phyloP scores from a whole-genome alignment of 805 yeast genomes.

The Yarrowia osloensis region DNA sequence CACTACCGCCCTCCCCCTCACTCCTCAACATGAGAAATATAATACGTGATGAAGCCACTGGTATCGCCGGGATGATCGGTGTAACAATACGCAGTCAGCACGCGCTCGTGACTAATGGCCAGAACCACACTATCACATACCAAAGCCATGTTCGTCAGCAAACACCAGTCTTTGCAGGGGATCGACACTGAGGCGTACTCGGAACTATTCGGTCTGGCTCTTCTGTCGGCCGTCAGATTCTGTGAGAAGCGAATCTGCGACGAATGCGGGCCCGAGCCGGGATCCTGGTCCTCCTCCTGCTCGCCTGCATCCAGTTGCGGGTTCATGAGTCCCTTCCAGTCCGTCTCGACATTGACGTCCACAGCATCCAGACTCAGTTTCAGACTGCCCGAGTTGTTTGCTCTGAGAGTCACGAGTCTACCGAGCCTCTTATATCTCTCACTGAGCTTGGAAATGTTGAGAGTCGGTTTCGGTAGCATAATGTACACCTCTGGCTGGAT shows the following conservation, averaged over 20 bases:
- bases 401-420: neutral
- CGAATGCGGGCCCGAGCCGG: neutral
- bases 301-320: neutral
- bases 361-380: neutral
- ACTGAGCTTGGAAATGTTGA: slow-evolving; percentile 10
- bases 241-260: slow-evolving; percentile 9
- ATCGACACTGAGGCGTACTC: neutral
- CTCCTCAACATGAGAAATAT: slow-evolving; percentile 22
- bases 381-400: neutral
- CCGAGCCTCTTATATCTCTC: slow-evolving; percentile 21
- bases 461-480: slow-evolving; percentile 7
- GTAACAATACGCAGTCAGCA: slow-evolving; percentile 1
- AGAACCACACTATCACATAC: slow-evolving; percentile 11
- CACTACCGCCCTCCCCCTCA: no score
- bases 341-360: slow-evolving; percentile 11
- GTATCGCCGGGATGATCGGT: slow-evolving; percentile 5
- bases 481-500: slow-evolving; percentile 12
- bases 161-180: slow-evolving; percentile 18
- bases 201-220: neutral
- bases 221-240: neutral
- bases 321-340: slow-evolving; percentile 11
- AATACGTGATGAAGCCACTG: neutral
- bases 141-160: neutral
- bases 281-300: neutral
- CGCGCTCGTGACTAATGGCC: neutral